A percentile compares a stretch with the other conserved stretches of the same genome.
These are phyloP conservation scores for Clonostachys chloroleuca DNA, from an alignment of 2,329 filamentous ascomycete genomes.

Conservation along the genomic window DNA sequence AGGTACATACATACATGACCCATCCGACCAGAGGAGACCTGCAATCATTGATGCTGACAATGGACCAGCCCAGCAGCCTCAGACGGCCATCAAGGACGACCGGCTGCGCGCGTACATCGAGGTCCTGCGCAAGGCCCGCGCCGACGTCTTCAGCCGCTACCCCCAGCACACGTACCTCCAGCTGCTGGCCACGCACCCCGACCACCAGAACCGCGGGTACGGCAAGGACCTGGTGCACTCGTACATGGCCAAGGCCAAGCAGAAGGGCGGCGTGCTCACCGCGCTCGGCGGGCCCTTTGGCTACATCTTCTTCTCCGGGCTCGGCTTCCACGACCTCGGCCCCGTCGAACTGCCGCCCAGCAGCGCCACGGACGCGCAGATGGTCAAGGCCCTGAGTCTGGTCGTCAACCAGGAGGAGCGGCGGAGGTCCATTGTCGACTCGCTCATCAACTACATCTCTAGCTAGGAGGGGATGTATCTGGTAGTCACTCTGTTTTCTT, in stretches of 20 bases:
- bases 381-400: conserved; percentile 5
- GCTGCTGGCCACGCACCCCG: conserved; percentile 7
- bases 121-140: conserved; percentile 2
- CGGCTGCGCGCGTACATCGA: conserved; percentile 2
- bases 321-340: conserved; percentile 7
- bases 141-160: conserved; percentile 4
- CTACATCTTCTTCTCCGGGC: conserved; percentile 9
- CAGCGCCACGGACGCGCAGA: conserved; percentile 2
- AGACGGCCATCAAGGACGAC: conserved; percentile 2
- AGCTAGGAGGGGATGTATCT: not conserved
- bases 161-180: conserved; percentile 6
- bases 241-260: conserved; percentile 4
- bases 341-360: conserved; percentile 4
- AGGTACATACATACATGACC: not conserved
- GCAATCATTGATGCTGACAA: no score
- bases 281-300: conserved; percentile 7
- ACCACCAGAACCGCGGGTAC: conserved; percentile 7
- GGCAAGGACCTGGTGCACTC: conserved; percentile 8
- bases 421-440: conserved; percentile 6
- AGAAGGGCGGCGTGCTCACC: conserved; percentile 6
- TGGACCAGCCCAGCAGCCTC: not conserved
- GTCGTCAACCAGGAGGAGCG: conserved; percentile 6
- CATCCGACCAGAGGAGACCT: no score
- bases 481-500: no score
- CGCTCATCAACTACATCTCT: conserved; percentile 7